Evolutionary conservation across 2,329 filamentous ascomycete genomes (phyloP), one percentile per base, ranked within the genome.

Genomic region (Coniochaeta ligniaria): DNA sequence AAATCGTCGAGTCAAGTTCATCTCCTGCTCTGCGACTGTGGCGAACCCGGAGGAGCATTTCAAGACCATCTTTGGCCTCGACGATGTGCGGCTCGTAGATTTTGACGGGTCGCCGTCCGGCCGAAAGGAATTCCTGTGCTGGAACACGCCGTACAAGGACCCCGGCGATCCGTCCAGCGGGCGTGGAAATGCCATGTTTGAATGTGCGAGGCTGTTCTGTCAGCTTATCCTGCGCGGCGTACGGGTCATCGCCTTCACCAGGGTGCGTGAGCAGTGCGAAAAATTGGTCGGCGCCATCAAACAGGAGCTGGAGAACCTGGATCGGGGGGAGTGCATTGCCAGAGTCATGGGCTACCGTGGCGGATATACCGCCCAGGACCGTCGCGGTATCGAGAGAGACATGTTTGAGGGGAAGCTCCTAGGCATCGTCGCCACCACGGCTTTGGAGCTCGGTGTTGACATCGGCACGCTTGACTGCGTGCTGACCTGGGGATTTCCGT

Each of bases 321-420:
- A 92, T 26, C 82, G 92, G 47, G 75, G 84, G 3, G 92, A 96
- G 68, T 88, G 91, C 41, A 85, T 86, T 68, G 84, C 84, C 31
- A 81, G 94, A 55, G 91, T 99, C 1, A 97, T 96, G 92, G 92
- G 91, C 0, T 99, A 99, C 70, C 86, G 95, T 63, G 95, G 95
- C 26, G 95, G 95, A 0, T 99, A 99, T 70, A 96, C 93, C 3
- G 86, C 94, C 1, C 90, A 96, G 71, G 95, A 99, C 69, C 83
- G 95, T 60, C 85, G 95, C 20, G 81, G 84, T 60, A 97, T 99
- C 62, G 95, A 99, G 73, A 86, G 83, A 28, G 93, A 98, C 71
- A 98, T 99, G 95, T 99, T 99, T 67, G 90, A 96, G 60, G 95
- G 95, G 0, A 95, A 93, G 68, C 80, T 99, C 1, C 82, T 97